Evolutionary conservation across 495 filamentous ascomycete genomes (phyloP).

Genomic region (Terfezia claveryi): DNA sequence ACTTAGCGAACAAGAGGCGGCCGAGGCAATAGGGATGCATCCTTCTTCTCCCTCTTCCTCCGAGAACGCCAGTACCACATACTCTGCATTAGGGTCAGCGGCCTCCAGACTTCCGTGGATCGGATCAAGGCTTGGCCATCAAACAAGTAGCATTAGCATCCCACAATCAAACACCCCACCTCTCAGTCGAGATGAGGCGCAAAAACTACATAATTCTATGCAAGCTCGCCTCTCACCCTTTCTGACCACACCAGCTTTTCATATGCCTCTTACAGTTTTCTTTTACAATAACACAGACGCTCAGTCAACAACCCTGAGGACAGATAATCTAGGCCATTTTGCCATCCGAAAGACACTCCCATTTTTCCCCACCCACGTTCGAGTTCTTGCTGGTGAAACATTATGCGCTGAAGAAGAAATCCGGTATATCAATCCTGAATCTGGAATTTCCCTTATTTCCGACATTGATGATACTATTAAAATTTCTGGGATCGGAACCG

Average conservation of each 20-base stretch:
- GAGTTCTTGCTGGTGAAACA: conserved; percentile 66
- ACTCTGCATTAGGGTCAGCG: conserved; percentile 5
- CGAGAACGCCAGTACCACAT: conserved; percentile 16
- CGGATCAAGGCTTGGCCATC: conserved; percentile 20
- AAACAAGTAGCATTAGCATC: conserved; percentile 17
- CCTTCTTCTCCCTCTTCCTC: neutral
- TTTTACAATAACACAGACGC: conserved; percentile 53
- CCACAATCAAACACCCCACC: conserved; percentile 32
- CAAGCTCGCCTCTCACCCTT: conserved; percentile 78
- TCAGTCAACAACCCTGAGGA: conserved; percentile 49
- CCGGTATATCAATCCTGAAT: conserved; percentile 42
- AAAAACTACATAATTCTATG: conserved; percentile 60
- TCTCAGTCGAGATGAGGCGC: conserved; percentile 47
- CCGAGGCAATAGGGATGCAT: conserved; percentile 21
- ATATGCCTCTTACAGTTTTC: conserved; percentile 63
- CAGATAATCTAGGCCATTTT: conserved; percentile 79
- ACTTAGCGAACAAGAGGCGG: conserved; percentile 34
- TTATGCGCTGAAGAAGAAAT: conserved; percentile 59
- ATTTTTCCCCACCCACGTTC: conserved; percentile 75
- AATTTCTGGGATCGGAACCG: conserved; percentile 67
- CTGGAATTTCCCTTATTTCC: conserved; percentile 82
- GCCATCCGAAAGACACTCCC: conserved; percentile 49
- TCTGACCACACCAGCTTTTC: conserved; percentile 52
- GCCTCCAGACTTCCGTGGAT: conserved; percentile 14
- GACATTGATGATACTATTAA: conserved; percentile 98